Base-by-base conservation (phyloP, 768 basidiomycete species). In the Amanita molliuscula region DNA sequence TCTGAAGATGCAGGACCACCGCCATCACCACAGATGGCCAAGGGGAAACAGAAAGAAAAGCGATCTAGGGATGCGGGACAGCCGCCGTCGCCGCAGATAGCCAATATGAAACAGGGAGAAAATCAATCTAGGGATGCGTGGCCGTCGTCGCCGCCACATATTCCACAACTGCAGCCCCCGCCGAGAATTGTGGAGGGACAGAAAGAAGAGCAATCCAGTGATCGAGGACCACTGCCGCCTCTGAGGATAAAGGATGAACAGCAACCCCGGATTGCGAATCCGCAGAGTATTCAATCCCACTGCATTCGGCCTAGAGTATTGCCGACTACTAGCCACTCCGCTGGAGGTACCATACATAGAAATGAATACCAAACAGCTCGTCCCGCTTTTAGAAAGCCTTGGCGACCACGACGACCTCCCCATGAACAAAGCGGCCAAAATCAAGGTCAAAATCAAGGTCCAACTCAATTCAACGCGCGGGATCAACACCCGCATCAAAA, bases 141-240 rank as follows among this genome's bases (percentile, higher is more conserved):
- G n/a, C n/a, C n/a, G n/a, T n/a, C n/a, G n/a, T n/a, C n/a, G n/a
- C n/a, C n/a, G n/a, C n/a, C n/a, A n/a, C n/a, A n/a, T n/a, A n/a
- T n/a, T 7, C 77, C 73, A 0, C 80, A 82, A 1, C 29, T 29
- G 11, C 31, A 10, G 13, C 11, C 4, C 9, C 13, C 31, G 13
- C 31, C 31, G 13, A 13, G 11, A 11, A 13, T 13, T 4, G 31
- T 13, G 13, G 31, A 5, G 11, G 11, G 13, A 31, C 31, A 13
- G 23, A 23, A 23, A 23, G 23, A 23, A 23, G 23, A 23, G 31
- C 31, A 31, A 3, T 3, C 3, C 29, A 11, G 29, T 9, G 9
- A 3, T 31, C 11, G 10, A 31, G 11, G 29, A 31, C 29, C 3
- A 5, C 31, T 13, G 31, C 11, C 31, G 11, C 11, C 11, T 31